A percentile compares a stretch with the other conserved stretches of the same genome.
These are phyloP conservation scores for Knufia fluminis DNA, from an alignment of 2,329 filamentous ascomycete genomes.

Conservation along the genomic window DNA sequence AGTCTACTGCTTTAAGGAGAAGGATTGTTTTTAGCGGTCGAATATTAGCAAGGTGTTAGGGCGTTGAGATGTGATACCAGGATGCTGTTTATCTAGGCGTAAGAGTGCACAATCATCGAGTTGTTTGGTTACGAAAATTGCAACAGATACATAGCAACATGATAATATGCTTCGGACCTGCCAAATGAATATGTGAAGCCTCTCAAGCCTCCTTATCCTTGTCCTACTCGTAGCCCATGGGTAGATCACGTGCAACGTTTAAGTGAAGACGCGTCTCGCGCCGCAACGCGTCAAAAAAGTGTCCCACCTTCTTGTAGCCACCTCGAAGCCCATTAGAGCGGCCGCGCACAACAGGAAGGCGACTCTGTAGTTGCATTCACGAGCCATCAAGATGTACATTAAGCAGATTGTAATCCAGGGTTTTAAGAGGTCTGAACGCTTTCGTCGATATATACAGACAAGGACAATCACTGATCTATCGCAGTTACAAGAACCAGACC, in stretches of 20 bases:
- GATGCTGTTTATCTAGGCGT: too few relatives aligned
- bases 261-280: background rate
- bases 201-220: too few relatives aligned
- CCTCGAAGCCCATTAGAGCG: too few relatives aligned
- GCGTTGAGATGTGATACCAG: background rate
- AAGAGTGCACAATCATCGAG: too few relatives aligned
- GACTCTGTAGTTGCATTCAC: too few relatives aligned
- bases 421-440: slow-evolving; percentile 74
- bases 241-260: background rate
- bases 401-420: slow-evolving; percentile 99
- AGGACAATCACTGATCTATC: slow-evolving; percentile 12
- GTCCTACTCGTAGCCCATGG: background rate
- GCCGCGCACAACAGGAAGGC: too few relatives aligned
- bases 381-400: slow-evolving; percentile 92
- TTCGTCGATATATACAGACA: background rate
- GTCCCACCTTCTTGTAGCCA: background rate
- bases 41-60: too few relatives aligned
- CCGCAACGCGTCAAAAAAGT: background rate
- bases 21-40: background rate
- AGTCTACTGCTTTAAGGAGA: slow-evolving; percentile 62
- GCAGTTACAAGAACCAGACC: slow-evolving; percentile 97
- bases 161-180: too few relatives aligned
- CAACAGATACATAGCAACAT: too few relatives aligned
- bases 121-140: too few relatives aligned
- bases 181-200: too few relatives aligned